Conservation (phyloP, 805 yeast species). For the Kodamaea laetipori region DNA sequence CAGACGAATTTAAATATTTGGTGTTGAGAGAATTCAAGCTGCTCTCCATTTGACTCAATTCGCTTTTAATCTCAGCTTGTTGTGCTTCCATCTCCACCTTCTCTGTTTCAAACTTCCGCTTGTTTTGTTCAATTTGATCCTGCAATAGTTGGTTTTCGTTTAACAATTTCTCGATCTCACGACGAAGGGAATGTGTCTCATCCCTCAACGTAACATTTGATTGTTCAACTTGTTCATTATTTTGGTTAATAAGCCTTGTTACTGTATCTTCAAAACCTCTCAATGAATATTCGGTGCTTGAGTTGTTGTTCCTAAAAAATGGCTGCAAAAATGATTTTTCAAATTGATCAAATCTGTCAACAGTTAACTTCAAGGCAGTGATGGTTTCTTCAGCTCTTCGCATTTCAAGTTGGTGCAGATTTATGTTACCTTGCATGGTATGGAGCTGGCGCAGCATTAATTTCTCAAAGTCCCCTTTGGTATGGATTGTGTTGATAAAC, state of each 20-base stretch:
- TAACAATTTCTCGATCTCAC: no score
- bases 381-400: background rate
- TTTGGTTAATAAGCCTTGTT: background rate
- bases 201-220: no score
- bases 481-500: background rate
- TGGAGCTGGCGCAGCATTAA: background rate
- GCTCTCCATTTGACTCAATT: background rate
- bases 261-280: slow-evolving; percentile 1
- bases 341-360: background rate
- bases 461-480: background rate
- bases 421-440: background rate
- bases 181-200: no score
- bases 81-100: background rate
- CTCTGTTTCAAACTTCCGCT: background rate
- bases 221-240: background rate
- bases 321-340: slow-evolving; percentile 13
- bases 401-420: background rate
- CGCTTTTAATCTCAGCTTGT: background rate
- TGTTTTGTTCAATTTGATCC: background rate
- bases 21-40: background rate
- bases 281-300: background rate
- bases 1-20: background rate
- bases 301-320: background rate
- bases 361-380: background rate
- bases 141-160: no score